Percentiles rank a stretch among this genome's conserved stretches.
These are phyloP conservation scores for Aquilaria agallochum DNA, from an alignment of 441 rosid genomes.

Conservation along the genomic window DNA sequence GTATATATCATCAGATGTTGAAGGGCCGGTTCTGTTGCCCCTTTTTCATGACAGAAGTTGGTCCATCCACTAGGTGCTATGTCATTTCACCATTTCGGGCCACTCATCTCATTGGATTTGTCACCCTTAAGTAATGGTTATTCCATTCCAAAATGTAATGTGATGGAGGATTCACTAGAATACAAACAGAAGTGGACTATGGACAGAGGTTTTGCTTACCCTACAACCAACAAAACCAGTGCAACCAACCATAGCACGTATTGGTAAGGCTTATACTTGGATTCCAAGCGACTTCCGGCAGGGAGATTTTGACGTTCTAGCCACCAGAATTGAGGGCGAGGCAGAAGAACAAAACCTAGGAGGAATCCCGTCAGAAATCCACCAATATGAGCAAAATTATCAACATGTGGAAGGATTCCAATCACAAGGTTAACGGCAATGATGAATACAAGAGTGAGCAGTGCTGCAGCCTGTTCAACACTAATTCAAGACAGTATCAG, in stretches of 20 bases:
- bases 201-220: conserved; percentile 27
- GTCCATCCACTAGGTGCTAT: too few relatives aligned
- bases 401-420: conserved; percentile 59
- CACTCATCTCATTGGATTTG: too few relatives aligned
- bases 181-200: background rate
- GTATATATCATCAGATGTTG: too few relatives aligned
- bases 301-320: conserved; percentile 30
- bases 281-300: conserved; percentile 25
- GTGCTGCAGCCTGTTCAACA: conserved; percentile 46
- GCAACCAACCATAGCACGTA: conserved; percentile 48
- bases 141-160: too few relatives aligned
- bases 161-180: too few relatives aligned
- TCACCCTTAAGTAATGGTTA: too few relatives aligned
- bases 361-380: conserved; percentile 63
- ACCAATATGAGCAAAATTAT: conserved; percentile 60
- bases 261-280: conserved; percentile 53
- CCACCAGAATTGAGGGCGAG: conserved; percentile 65
- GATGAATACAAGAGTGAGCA: conserved; percentile 50
- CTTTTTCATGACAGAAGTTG: too few relatives aligned
- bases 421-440: conserved; percentile 43
- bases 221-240: conserved; percentile 36
- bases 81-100: too few relatives aligned
- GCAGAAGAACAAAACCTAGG: conserved; percentile 50
- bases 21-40: too few relatives aligned
- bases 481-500: background rate